Evolutionary conservation across 148 eudicot species (phyloP).

Genomic region (Vaccinium darrowii): DNA sequence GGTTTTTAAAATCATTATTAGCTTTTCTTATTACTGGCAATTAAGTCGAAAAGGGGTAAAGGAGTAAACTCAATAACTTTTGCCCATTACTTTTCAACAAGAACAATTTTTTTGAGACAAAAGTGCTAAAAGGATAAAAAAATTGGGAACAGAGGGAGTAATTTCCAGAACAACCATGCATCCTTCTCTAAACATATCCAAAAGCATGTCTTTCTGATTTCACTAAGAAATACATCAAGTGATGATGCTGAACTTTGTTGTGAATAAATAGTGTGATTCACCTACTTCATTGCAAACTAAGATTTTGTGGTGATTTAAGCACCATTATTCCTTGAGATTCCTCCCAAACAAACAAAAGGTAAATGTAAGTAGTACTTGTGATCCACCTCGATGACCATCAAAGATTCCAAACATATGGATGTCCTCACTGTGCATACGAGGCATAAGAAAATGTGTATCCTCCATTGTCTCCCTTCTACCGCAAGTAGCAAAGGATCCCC

Average conservation of each 20-base stretch:
- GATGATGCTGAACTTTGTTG: background rate
- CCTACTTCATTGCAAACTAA: background rate
- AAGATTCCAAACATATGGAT: constrained; percentile 78
- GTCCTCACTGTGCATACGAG: constrained; percentile 48
- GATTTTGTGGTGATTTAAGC: background rate
- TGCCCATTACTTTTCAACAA: too few species aligned
- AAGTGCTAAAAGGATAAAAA: too few species aligned
- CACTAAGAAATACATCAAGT: background rate
- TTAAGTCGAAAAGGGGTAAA: too few species aligned
- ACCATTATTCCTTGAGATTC: constrained; percentile 3
- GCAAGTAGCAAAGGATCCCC: constrained; percentile 86
- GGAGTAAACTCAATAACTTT: too few species aligned
- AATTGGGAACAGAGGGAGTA: too few species aligned
- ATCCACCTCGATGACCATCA: constrained; percentile 97
- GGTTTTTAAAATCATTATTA: too few species aligned
- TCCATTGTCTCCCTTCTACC: constrained; percentile 97
- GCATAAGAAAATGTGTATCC: constrained; percentile 86
- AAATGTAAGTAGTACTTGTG: constrained; percentile 3
- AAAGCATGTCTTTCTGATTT: background rate
- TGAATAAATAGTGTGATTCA: background rate
- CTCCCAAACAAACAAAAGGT: constrained; percentile 11
- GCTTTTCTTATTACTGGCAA: too few species aligned
- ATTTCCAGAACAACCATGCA: background rate
- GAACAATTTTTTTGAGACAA: too few species aligned
- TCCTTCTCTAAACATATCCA: background rate